Evolutionary conservation across 352 stramenopile species (phyloP), one percentile per base, ranked within the genome.

Genomic region (Pythium brachiatum): DNA sequence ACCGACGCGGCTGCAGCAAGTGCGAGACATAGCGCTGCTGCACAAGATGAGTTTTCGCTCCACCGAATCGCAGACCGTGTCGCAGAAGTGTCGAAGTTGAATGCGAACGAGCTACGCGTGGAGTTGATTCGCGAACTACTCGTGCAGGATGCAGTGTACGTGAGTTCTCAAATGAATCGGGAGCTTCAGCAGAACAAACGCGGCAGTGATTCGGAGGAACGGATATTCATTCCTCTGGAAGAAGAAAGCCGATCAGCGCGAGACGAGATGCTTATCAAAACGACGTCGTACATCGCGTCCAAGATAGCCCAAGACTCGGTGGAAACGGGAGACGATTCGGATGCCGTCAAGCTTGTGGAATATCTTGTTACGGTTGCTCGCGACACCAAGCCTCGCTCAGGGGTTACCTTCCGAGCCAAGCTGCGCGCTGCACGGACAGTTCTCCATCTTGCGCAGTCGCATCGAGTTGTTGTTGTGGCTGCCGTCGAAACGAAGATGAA

Each of bases 351-450:
- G 44, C 23, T 75, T n/a, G 44, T 72, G 4, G 58, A 69, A 32
- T 75, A 60, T 31, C 48, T 75, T 0, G 46, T 69, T 0, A 54
- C 21, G 1, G 68, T 74, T 41, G 68, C 72, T 31, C 57, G 53
- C 41, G 66, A 78, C 21, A 62, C 51, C 0, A 68, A 69, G n/a
- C 64, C 70, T 25, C 62, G 73, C 1, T 54, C 70, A 36, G 67
- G 70, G 18, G 69, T 78, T 3, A 81, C 70, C 13, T 81, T 71
- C 36, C 66, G 73, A 36, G 73, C 71, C 27, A 81, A 78, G 50
- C 50, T 72, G 26, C 69, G 70, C 9, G 70, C 70, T 9, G 57
- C 71, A 18, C 46, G 57, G 38, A 44, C 62, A 21, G 47, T 76
- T 0, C 44, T 78, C 15, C 52, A 70, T 48, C 61, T 76, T 20